Evolutionary conservation across 305 asterid genomes (phyloP).

Genomic region (Rubia peregrina): DNA sequence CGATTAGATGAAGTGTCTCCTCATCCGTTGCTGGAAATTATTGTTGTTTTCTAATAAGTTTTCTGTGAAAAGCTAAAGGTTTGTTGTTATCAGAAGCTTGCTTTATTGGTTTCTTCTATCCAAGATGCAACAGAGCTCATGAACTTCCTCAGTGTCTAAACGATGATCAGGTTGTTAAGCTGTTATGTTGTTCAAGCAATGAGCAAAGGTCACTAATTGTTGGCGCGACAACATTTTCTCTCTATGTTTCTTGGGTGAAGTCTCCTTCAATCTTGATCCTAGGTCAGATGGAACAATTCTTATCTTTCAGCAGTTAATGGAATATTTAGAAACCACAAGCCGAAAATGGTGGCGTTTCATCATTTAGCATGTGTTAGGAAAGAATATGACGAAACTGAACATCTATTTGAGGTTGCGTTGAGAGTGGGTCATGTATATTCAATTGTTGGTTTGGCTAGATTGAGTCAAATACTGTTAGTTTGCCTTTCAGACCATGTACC

Average conservation of each 20-base stretch:
- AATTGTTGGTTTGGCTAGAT: slow-evolving; percentile 12
- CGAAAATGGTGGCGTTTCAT: too few relatives aligned
- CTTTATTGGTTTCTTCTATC: slow-evolving; percentile 58
- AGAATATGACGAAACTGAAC: slow-evolving; percentile 69
- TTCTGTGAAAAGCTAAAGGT: slow-evolving; percentile 83
- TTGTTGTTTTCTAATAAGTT: slow-evolving; percentile 84
- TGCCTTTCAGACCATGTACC: too few relatives aligned
- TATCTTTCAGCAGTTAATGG: slow-evolving; percentile 53
- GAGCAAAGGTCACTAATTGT: slow-evolving; percentile 61
- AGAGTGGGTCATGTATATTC: slow-evolving; percentile 81
- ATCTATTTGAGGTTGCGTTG: slow-evolving; percentile 62
- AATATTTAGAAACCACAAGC: too few relatives aligned
- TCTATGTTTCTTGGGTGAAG: slow-evolving; percentile 81
- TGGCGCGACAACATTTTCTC: slow-evolving; percentile 68
- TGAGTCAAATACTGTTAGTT: too few relatives aligned
- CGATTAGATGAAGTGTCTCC: slow-evolving; percentile 43
- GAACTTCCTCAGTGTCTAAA: slow-evolving; percentile 68
- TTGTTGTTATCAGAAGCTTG: slow-evolving; percentile 80
- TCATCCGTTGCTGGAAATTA: slow-evolving; percentile 59
- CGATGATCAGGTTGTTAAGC: slow-evolving; percentile 58
- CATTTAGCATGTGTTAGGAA: too few relatives aligned
- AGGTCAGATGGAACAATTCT: slow-evolving; percentile 41
- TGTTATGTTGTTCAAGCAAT: slow-evolving; percentile 52
- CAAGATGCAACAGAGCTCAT: slow-evolving; percentile 74
- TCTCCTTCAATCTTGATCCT: slow-evolving; percentile 58